Percentiles rank a stretch among this genome's conserved stretches.
These are phyloP conservation scores for Paratrypanosoma confusum DNA, from an alignment of 208 protist genomes.

Conservation along the genomic window DNA sequence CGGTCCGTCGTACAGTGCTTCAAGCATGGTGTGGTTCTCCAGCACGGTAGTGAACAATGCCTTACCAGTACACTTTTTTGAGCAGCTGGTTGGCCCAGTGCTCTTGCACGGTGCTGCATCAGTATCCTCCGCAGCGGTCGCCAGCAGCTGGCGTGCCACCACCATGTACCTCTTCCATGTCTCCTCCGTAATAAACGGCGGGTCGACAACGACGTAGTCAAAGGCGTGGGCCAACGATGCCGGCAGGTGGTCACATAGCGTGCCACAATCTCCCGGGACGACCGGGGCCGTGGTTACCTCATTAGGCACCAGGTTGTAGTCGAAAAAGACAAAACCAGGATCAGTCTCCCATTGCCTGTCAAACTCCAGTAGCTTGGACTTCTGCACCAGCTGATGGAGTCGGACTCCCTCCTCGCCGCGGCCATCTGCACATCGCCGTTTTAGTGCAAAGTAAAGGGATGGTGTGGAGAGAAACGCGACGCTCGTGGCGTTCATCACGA, in stretches of 20 bases:
- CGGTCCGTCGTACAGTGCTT: slow-evolving; percentile 36
- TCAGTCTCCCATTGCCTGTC: slow-evolving; percentile 72
- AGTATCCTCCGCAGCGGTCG: background rate
- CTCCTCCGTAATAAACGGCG: slow-evolving; percentile 89
- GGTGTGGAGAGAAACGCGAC: slow-evolving; percentile 88
- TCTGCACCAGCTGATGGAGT: slow-evolving; percentile 14
- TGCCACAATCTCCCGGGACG: slow-evolving; percentile 15
- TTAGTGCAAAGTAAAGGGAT: slow-evolving; percentile 81
- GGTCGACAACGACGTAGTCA: slow-evolving; percentile 90
- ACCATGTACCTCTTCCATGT: slow-evolving; percentile 77
- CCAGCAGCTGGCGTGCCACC: slow-evolving; percentile 38
- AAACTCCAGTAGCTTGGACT: slow-evolving; percentile 78
- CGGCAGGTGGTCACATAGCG: slow-evolving; percentile 63
- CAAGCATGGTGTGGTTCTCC: slow-evolving; percentile 85
- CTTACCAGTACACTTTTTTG: slow-evolving; percentile 41
- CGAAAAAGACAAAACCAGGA: slow-evolving; percentile 74
- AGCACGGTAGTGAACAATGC: slow-evolving; percentile 83
- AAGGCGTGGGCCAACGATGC: slow-evolving; percentile 62
- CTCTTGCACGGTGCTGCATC: slow-evolving; percentile 8
- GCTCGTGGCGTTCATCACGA: slow-evolving; percentile 42
- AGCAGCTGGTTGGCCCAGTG: background rate
- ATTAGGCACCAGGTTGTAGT: slow-evolving; percentile 75
- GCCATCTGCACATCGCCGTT: slow-evolving; percentile 7
- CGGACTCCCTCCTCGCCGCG: slow-evolving; percentile 2
- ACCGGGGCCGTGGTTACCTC: slow-evolving; percentile 17